phyloP scores from a whole-genome alignment of 2,329 filamentous ascomycete genomes.

The Westerdykella ornata region DNA sequence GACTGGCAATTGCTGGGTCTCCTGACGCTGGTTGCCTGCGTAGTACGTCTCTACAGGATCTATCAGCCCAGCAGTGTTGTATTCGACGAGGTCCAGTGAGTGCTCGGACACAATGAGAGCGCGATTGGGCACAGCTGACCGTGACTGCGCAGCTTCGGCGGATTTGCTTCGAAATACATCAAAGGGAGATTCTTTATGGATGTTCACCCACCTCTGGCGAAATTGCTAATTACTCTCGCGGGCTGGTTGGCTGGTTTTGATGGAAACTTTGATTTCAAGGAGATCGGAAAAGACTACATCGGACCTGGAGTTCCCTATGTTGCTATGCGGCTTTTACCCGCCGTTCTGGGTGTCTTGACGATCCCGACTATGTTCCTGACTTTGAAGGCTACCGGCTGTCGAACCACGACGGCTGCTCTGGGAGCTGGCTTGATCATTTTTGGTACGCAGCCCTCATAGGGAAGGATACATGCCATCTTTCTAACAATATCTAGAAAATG shows the following conservation, averaged over 20 bases:
- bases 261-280: conserved; percentile 96
- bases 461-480: no score
- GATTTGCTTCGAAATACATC: conserved; percentile 98
- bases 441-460: conserved; percentile 47
- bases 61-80: conserved; percentile 95
- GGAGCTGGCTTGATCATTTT: conserved; percentile 86
- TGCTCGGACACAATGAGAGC: conserved; percentile 20
- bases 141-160: conserved; percentile 66
- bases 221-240: conserved; percentile 90
- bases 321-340: conserved; percentile 90
- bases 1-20: conserved; percentile 73
- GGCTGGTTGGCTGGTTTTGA: conserved; percentile 94
- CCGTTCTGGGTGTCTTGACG: conserved; percentile 78
- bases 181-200: conserved; percentile 99
- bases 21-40: conserved; percentile 67
- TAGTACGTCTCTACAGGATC: conserved; percentile 88
- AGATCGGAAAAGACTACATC: conserved; percentile 97
- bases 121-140: conserved; percentile 16
- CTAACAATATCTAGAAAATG: conserved; percentile 64
- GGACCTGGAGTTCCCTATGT: conserved; percentile 95
- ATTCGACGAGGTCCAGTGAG: conserved; percentile 98
- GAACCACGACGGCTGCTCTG: conserved; percentile 74
- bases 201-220: conserved; percentile 95
- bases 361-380: conserved; percentile 93
- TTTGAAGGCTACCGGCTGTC: conserved; percentile 82